These are phyloP conservation scores for Volvox reticuliferus DNA, from an alignment of 139 green algal genomes.

Conservation along the genomic window DNA sequence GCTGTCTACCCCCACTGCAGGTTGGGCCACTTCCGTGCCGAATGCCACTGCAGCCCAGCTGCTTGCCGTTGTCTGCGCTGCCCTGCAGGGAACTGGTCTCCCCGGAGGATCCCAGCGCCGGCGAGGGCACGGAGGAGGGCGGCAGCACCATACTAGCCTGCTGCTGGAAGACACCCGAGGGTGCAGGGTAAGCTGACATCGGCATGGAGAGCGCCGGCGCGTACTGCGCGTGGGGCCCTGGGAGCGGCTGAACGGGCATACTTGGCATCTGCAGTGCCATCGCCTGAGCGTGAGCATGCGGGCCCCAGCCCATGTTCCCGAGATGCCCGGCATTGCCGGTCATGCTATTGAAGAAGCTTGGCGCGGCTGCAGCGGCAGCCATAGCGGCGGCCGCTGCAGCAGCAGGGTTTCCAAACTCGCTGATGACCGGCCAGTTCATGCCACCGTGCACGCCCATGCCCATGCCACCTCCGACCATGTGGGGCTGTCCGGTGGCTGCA, in stretches of 20 bases:
- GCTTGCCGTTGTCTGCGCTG: constrained; percentile 42
- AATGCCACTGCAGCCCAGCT: constrained; percentile 33
- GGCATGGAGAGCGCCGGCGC: constrained; percentile 11
- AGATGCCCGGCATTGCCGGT: neutral
- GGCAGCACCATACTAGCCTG: constrained; percentile 28
- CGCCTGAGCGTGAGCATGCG: neutral
- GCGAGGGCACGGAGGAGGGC: constrained; percentile 29
- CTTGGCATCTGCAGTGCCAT: constrained; percentile 30
- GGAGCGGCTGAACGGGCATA: constrained; percentile 5
- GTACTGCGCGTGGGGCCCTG: neutral
- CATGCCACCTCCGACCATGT: neutral
- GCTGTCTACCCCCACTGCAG: constrained; percentile 41
- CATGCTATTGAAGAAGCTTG: neutral
- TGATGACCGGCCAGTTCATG: neutral
- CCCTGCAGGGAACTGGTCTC: constrained; percentile 39
- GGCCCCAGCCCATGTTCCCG: constrained; percentile 19
- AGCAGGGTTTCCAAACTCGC: neutral
- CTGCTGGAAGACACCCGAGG: constrained; percentile 35
- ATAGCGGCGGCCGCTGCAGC: neutral
- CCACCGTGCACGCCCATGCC: neutral
- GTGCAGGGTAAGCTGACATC: neutral
- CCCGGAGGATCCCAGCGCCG: neutral
- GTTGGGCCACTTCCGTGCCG: neutral
- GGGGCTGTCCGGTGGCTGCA: neutral
- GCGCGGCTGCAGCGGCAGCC: neutral